These are phyloP conservation scores for Populus euphratica DNA, from an alignment of 345 rosid species.

Conservation along the genomic window DNA sequence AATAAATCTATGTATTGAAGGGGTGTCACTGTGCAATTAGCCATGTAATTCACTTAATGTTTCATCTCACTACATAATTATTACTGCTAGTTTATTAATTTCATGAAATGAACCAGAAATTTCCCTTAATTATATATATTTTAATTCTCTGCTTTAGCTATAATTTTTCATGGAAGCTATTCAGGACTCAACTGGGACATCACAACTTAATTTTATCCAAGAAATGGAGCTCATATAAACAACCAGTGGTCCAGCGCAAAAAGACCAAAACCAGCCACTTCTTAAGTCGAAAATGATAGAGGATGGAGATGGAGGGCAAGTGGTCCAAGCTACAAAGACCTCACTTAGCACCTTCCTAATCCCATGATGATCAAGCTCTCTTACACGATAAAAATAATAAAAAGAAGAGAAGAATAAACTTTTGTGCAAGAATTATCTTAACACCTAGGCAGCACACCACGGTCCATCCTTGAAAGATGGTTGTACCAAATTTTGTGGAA, in stretches of 20 bases:
- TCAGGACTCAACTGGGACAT: not conserved
- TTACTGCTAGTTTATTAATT: no score
- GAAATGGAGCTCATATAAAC: not conserved
- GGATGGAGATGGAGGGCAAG: not conserved
- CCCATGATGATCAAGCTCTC: conserved; percentile 20
- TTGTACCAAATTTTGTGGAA: conserved; percentile 10
- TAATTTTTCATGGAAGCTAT: no score
- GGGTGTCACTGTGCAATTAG: no score
- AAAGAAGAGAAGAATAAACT: not conserved
- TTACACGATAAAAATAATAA: not conserved
- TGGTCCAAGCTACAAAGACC: conserved; percentile 23
- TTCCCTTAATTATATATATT: no score
- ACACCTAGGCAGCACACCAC: not conserved
- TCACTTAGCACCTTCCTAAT: conserved; percentile 14
- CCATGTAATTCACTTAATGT: no score
- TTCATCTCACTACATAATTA: no score
- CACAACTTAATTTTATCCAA: not conserved
- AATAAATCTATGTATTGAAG: no score
- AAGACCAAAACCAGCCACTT: conserved; percentile 8
- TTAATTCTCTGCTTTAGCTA: no score
- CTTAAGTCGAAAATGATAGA: conserved; percentile 22
- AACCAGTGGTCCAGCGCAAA: conserved; percentile 7
- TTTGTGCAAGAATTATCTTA: not conserved
- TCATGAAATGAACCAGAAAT: no score
- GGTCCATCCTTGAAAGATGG: not conserved